Evolutionary conservation across 305 asterid genomes (phyloP).

Genomic region (Fraxinus latifolia): DNA sequence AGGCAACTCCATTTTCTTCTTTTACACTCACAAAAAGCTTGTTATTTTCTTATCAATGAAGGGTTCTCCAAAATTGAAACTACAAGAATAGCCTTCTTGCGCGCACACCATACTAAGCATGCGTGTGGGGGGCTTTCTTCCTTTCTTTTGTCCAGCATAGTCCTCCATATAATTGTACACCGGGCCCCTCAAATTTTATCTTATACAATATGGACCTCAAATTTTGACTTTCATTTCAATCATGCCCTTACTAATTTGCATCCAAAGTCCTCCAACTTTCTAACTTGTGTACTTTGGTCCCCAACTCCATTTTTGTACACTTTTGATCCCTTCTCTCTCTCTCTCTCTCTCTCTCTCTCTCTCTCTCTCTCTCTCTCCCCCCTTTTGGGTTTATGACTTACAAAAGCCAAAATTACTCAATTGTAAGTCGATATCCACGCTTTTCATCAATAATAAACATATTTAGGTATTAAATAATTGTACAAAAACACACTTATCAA

Average conservation of each 20-base stretch:
- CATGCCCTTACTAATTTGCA: not conserved
- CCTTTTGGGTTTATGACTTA: not conserved
- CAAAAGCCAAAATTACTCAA: not conserved
- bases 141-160: not conserved
- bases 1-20: not conserved
- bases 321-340: too few relatives aligned
- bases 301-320: not conserved
- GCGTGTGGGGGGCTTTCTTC: not conserved
- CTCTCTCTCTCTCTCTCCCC: too few relatives aligned
- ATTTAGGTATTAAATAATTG: too few relatives aligned
- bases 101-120: not conserved
- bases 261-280: not conserved
- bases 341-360: too few relatives aligned
- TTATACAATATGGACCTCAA: not conserved
- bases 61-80: not conserved
- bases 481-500: too few relatives aligned
- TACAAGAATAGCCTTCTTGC: not conserved
- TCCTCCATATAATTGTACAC: not conserved
- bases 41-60: not conserved
- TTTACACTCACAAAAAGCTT: not conserved
- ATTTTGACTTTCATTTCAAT: not conserved
- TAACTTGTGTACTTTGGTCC: not conserved
- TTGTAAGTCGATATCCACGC: not conserved
- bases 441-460: too few relatives aligned
- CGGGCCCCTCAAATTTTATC: not conserved